Percentiles rank a stretch among this genome's conserved stretches.
These are phyloP conservation scores for Fraxinus sp. DNA, from an alignment of 305 asterid species.

Conservation along the genomic window DNA sequence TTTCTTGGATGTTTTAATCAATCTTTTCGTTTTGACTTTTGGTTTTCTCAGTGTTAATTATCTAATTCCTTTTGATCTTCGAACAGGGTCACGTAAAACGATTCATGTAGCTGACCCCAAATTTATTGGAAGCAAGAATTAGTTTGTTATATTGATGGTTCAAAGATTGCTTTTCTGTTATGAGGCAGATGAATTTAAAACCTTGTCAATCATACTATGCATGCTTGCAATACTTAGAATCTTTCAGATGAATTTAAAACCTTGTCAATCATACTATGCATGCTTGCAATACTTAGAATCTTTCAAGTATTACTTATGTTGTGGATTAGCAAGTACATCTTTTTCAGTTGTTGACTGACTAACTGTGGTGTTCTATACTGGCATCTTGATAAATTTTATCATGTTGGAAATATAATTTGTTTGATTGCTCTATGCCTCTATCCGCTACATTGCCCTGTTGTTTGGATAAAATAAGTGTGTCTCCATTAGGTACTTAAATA, in stretches of 20 bases:
- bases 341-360: not conserved
- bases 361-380: not conserved
- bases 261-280: not conserved
- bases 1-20: not conserved
- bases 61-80: not conserved
- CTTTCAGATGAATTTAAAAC: not conserved
- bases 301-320: not conserved
- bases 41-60: not conserved
- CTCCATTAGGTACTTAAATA: not conserved
- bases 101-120: not conserved
- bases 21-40: not conserved
- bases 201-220: too few species aligned
- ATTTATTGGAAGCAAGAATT: slow-evolving; percentile 1
- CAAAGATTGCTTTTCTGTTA: not conserved
- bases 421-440: not conserved
- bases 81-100: not conserved
- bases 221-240: too few species aligned
- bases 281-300: slow-evolving; percentile 2
- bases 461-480: not conserved
- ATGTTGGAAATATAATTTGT: not conserved
- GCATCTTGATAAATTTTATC: not conserved
- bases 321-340: not conserved
- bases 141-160: slow-evolving; percentile 2
- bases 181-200: not conserved
- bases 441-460: not conserved